Evolutionary conservation across 164 flowering plant species (phyloP), one percentile per base, ranked within the genome.

Genomic region (Annona squamosa): DNA sequence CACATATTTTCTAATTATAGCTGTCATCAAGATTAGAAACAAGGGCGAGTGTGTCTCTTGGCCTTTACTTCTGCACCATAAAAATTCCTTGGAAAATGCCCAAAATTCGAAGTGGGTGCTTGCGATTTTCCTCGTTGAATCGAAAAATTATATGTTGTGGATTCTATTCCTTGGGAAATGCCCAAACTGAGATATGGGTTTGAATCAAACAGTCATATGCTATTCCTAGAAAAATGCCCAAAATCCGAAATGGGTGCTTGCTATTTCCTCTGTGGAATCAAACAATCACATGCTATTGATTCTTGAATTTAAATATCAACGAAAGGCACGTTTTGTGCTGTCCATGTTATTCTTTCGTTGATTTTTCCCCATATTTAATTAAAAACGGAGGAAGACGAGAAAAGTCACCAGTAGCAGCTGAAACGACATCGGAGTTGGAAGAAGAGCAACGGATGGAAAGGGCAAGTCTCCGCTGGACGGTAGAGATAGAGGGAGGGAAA

Each of bases 381-480:
- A 56, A 7, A 56, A 16, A 56, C 26, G 3, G 65, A 63, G n/a
- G 65, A 17, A 41, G 48, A 57, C 67, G 43, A 73, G 43, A 66
- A 18, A 66, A 16, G 65, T 74, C 80, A 83, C 85, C 88, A 68
- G 77, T 73, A 1, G 79, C 63, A 1, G 79, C 46, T 64, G 74
- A 46, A 12, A 76, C 73, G 17, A 57, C 9, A 18, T 84, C 81
- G 48, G 80, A 73, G 74, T 72, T 72, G 16, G 85, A 73, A 74
- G 77, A 76, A 46, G 84, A 82, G 70, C 85, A 82, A 44, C 65
- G 68, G 75, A 81, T 70, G 70, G 46, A 67, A 46, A 13, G 48
- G 59, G 26, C 73, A 42, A 26, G 81, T 3, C 26, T 4, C 62
- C 19, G 52, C 56, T 6, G 46, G 19, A 48, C 44, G 37, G 47